Evolutionary conservation across 352 stramenopile species (phyloP), one percentile per base, ranked within the genome.

Genomic region (Phytophthora citricola): DNA sequence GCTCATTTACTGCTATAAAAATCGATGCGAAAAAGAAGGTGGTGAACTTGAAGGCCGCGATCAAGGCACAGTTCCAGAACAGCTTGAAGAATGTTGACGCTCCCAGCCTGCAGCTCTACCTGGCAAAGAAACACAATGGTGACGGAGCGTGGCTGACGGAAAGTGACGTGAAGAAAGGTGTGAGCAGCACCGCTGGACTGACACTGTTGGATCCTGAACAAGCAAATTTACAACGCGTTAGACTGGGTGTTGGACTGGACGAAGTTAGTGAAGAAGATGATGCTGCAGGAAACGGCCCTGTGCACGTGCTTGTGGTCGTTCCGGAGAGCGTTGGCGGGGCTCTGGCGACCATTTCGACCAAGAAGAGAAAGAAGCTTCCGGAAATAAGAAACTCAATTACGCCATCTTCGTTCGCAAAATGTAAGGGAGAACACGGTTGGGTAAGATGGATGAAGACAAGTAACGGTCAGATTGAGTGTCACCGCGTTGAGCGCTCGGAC

Each of bases 361-460:
- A 73, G 64, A 73, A 73, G 47, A 17, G 17, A 17, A 69, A 58
- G 57, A 69, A 69, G 34, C 64, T 73, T 27, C 45, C 50, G 26
- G 26, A 64, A 63, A 56, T 73, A 17, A 44, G 32, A 0, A 52
- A 69, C 3, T 68, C 52, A 24, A 75, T 75, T 38, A 64, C 56
- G 26, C 60, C 55, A 20, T 75, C 66, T 41, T 75, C 36, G 9
- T 71, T 75, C 32, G 66, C 61, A 29, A 70, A 57, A 8, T 66
- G 54, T 38, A 71, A 63, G 39, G 60, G 60, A 51, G 26, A n/a
- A 41, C 45, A 44, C 9, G 58, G 45, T 27, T 75, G 61, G 50
- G 55, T 67, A 8, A 66, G 63, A 58, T 60, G 54, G 67, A 20
- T 68, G 50, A 61, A 47, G 34, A 17, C 17, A 17, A 65, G 64